Evolutionary conservation across 169 alveolate species (phyloP).

Genomic region (Plasmodium coatneyi): DNA sequence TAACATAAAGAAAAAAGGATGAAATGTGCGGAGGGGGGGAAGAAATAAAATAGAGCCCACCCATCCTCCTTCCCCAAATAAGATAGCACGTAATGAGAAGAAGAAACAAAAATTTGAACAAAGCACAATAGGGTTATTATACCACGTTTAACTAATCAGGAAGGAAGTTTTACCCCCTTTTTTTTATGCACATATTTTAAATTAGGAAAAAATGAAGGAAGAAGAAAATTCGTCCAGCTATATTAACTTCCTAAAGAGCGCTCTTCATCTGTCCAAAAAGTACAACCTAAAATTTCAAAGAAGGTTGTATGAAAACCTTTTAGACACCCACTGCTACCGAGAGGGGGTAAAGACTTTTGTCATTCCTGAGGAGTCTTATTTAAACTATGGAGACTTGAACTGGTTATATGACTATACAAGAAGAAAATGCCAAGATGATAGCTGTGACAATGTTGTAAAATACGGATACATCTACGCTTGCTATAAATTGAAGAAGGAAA

Average conservation of each 20-base stretch:
- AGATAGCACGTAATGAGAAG: background rate
- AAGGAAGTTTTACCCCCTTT: background rate
- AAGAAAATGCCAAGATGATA: conserved; percentile 27
- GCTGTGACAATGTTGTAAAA: conserved; percentile 52
- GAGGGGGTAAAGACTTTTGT: background rate
- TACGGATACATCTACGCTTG: conserved; percentile 65
- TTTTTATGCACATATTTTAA: background rate
- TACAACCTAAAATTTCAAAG: conserved; percentile 65
- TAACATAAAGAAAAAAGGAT: background rate
- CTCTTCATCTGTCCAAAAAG: conserved; percentile 56
- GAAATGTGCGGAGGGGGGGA: background rate
- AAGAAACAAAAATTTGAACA: background rate
- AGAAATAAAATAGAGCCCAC: background rate
- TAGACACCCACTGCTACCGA: conserved; percentile 46
- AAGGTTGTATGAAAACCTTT: conserved; percentile 47
- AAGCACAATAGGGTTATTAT: background rate
- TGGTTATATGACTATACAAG: conserved; percentile 33
- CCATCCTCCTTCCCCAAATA: background rate
- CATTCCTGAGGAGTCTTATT: conserved; percentile 10
- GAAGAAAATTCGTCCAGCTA: background rate
- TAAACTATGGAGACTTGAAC: conserved; percentile 30
- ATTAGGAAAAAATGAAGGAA: background rate
- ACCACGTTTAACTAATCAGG: conserved; percentile 5
- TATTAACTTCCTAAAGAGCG: conserved; percentile 17
- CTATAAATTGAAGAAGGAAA: conserved; percentile 62